Evolutionary conservation across 805 yeast genomes (phyloP).

Genomic region (Schizosaccharomyces pombe): DNA sequence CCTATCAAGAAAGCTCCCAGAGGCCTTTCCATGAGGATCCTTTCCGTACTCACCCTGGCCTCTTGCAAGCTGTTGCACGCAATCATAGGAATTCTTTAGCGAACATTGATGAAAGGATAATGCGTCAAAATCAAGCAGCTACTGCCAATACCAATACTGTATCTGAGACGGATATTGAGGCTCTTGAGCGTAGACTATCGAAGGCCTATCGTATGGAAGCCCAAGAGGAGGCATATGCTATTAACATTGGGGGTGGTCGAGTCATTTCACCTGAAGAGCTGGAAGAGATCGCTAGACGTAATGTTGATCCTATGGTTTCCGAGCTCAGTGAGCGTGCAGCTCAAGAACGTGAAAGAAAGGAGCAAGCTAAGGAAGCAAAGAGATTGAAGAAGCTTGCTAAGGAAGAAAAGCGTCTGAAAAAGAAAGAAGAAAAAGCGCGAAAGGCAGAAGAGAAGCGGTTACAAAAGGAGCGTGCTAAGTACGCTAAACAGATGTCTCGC

Average conservation of each 20-base stretch:
- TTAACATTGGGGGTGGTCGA: background rate
- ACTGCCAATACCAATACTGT: too few species aligned
- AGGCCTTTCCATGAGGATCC: too few species aligned
- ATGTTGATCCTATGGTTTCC: conserved; percentile 1
- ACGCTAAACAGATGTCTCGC: background rate
- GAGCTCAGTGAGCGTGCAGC: conserved; percentile 1
- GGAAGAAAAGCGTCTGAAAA: background rate
- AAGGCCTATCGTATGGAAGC: background rate
- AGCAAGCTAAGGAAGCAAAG: background rate
- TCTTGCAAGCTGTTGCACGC: background rate
- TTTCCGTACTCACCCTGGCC: background rate
- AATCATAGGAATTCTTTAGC: background rate
- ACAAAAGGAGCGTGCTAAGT: background rate
- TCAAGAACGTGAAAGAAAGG: background rate
- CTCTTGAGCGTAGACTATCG: background rate
- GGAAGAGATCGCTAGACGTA: background rate
- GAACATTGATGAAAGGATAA: background rate
- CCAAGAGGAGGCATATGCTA: background rate
- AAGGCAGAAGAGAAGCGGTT: background rate
- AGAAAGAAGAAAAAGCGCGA: background rate
- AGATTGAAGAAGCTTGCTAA: background rate
- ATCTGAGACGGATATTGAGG: background rate
- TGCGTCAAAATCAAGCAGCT: too few species aligned
- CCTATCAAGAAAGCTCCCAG: background rate
- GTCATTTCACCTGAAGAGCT: background rate